Conservation (phyloP, 495 filamentous ascomycete genomes). For the Sordaria brevicollis region DNA sequence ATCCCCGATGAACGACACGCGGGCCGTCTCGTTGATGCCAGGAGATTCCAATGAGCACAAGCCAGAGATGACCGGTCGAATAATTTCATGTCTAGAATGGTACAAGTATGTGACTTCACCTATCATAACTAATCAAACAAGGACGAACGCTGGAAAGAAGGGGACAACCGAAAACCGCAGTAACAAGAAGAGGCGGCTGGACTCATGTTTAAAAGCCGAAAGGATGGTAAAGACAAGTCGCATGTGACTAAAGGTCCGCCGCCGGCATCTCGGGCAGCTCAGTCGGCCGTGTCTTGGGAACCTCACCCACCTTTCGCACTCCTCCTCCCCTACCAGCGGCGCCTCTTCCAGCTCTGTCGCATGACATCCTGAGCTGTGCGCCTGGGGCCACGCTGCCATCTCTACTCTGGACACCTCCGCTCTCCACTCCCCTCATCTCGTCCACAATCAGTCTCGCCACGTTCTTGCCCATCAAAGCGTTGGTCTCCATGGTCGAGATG, state of each 20-base stretch:
- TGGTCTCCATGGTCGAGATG: slow-evolving; percentile 98
- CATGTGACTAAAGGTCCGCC: neutral
- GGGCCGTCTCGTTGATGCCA: neutral
- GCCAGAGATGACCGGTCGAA: neutral
- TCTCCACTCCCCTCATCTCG: slow-evolving; percentile 22
- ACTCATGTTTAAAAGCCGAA: neutral
- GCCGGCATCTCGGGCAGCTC: neutral
- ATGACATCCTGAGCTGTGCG: slow-evolving; percentile 1
- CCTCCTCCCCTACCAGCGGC: neutral
- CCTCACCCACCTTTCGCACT: neutral
- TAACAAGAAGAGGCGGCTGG: neutral
- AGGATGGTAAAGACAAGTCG: neutral
- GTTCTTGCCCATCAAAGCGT: slow-evolving; percentile 89
- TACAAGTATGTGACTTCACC: neutral
- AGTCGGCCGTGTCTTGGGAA: slow-evolving; percentile 2
- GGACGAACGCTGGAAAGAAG: neutral
- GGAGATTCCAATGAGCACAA: neutral
- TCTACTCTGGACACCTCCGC: neutral
- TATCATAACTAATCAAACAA: neutral
- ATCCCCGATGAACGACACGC: neutral
- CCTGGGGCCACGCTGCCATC: neutral
- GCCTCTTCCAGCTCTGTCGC: slow-evolving; percentile 2
- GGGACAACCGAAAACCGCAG: neutral
- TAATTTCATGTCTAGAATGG: neutral
- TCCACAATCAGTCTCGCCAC: slow-evolving; percentile 71